Percentiles rank a stretch among this genome's conserved stretches.
Evolutionary conservation across 129 eudicot species (phyloP).

Genomic region (Glebionis coronaria): DNA sequence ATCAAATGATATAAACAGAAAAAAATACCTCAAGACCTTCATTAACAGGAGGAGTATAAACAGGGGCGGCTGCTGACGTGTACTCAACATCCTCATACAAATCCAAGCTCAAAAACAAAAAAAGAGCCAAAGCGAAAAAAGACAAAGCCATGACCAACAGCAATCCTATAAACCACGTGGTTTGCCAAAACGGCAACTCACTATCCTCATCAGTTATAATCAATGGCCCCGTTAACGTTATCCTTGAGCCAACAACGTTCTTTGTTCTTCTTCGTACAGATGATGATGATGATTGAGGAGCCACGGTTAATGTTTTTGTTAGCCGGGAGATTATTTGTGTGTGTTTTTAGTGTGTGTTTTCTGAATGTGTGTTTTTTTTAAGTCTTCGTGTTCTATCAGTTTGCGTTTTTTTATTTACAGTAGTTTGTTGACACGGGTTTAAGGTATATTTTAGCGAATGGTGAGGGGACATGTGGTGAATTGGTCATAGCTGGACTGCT

Average conservation of each 20-base stretch:
- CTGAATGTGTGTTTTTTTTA: neutral
- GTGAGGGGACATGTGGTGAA: constrained; percentile 25
- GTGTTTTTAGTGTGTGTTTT: neutral
- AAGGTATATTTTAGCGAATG: constrained; percentile 28
- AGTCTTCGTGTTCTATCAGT: constrained; percentile 11
- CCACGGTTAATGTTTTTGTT: constrained; percentile 59
- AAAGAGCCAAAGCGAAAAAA: constrained; percentile 66
- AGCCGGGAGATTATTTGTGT: constrained; percentile 41
- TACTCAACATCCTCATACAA: constrained; percentile 63
- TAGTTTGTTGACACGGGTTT: constrained; percentile 35
- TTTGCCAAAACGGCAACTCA: constrained; percentile 93
- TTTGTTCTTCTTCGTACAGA: constrained; percentile 61
- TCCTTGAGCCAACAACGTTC: constrained; percentile 24
- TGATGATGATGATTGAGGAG: constrained; percentile 68
- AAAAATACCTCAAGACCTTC: constrained; percentile 99
- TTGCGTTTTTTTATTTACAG: neutral
- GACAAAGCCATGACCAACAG: constrained; percentile 67
- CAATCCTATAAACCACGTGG: constrained; percentile 73
- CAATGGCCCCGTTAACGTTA: constrained; percentile 2
- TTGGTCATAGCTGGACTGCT: constrained; percentile 20
- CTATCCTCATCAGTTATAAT: constrained; percentile 47
- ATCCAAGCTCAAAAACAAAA: constrained; percentile 69
- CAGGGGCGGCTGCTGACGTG: constrained; percentile 35
- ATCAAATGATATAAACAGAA: too few species aligned
- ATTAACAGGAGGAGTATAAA: constrained; percentile 43